These are phyloP conservation scores for Lentinus brumalis DNA, from an alignment of 768 basidiomycete genomes.

Conservation along the genomic window DNA sequence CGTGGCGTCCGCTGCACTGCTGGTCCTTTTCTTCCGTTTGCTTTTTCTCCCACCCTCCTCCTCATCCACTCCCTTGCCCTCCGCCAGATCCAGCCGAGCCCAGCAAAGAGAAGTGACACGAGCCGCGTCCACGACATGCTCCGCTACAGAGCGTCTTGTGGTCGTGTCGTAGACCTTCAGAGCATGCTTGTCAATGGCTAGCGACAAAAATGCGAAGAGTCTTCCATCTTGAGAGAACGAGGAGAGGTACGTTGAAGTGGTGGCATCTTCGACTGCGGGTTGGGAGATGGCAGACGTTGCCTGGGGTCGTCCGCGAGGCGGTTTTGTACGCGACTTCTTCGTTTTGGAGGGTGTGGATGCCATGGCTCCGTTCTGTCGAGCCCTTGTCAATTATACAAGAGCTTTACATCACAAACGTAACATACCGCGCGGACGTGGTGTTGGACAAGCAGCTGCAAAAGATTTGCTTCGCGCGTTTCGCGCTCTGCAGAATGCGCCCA, in stretches of 20 bases:
- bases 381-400: background rate
- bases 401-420: background rate
- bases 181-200: constrained; percentile 73
- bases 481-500: background rate
- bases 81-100: constrained; percentile 40
- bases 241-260: constrained; percentile 45
- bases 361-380: constrained; percentile 14
- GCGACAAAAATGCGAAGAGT: constrained; percentile 61
- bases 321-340: constrained; percentile 57
- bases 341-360: constrained; percentile 36
- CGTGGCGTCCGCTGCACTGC: constrained; percentile 30
- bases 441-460: constrained; percentile 14
- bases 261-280: constrained; percentile 51
- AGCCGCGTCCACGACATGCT: constrained; percentile 56
- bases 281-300: constrained; percentile 59
- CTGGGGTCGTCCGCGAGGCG: constrained; percentile 51
- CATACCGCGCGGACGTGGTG: constrained; percentile 8
- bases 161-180: constrained; percentile 63
- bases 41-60: constrained; percentile 45
- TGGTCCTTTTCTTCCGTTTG: constrained; percentile 51
- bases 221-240: constrained; percentile 61
- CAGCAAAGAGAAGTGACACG: constrained; percentile 59
- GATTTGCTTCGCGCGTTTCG: constrained; percentile 16
- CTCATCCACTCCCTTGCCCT: constrained; percentile 27
- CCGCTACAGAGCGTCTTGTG: constrained; percentile 56